Evolutionary conservation across 177 flowering plant genomes (phyloP), one percentile per base, ranked within the genome.

Genomic region (Vitis hybrid): DNA sequence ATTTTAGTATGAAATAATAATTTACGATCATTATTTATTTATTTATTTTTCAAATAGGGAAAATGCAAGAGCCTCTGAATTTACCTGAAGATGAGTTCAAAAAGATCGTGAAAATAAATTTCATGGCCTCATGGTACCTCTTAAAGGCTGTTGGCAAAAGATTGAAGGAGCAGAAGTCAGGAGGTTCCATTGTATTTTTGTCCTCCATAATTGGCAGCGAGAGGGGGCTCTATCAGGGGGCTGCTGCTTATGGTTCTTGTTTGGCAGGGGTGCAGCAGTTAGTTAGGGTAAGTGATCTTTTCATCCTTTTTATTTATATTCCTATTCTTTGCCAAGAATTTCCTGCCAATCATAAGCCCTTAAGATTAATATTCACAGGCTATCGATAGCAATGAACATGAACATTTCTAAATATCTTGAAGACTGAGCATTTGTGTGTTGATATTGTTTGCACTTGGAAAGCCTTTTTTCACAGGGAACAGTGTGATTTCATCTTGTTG

Each of bases 191-290:
- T 60, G 74, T 95, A 18, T 83, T 93, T 68, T 31, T 95, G 77
- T 85, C 87, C 62, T 77, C 97, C 5, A 82, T 95, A 67, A 68
- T 83, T 50, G 98, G 99, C 8, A 82, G 86, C 18, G 97, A 90
- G 78, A 87, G 98, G 77, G 99, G 99, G 60, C 16, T 93, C 19
- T 93, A 93, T 79, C 88, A 76, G 13, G 98, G 99, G 57, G 80
- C 94, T 64, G 91, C 94, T 68, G 96, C 94, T 9, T 95, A 86
- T 76, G 96, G 92, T 71, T 84, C 96, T 2, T 90, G 91, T 75
- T 69, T 81, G 72, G 98, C 93, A 34, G 98, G 86, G 68, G 65
- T 95, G 14, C 77, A 87, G 71, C 98, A 95, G 70, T 76, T 94
- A 71, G 92, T 81, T 19, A 82, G 93, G 87, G 99, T 95, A 86